These are phyloP conservation scores for Leishmania guyanensis DNA, from an alignment of 208 protist species.

Conservation along the genomic window DNA sequence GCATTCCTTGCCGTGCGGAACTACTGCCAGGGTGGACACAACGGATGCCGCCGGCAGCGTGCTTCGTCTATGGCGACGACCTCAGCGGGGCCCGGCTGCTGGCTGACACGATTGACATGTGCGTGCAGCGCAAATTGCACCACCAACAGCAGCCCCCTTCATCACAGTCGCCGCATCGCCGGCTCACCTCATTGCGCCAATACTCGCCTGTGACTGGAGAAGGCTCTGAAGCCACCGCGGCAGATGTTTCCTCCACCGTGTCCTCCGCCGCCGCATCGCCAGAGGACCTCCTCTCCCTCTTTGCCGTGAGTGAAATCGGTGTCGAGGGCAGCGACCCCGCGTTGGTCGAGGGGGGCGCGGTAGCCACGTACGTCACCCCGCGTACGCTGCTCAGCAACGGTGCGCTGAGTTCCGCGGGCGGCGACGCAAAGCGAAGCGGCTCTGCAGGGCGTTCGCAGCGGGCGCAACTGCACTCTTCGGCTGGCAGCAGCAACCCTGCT, in stretches of 20 bases:
- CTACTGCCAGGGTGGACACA: constrained; percentile 68
- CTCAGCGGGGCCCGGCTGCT: constrained; percentile 72
- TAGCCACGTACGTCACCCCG: constrained; percentile 33
- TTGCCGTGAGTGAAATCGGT: constrained; percentile 26
- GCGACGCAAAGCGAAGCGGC: constrained; percentile 12
- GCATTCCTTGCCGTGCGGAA: constrained; percentile 31
- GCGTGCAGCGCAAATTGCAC: constrained; percentile 20
- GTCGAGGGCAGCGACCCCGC: constrained; percentile 23
- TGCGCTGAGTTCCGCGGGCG: neutral
- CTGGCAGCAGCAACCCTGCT: neutral
- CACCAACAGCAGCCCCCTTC: constrained; percentile 10
- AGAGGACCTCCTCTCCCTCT: constrained; percentile 17
- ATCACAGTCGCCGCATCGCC: constrained; percentile 8
- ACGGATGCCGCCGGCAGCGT: constrained; percentile 71
- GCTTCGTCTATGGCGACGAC: constrained; percentile 82
- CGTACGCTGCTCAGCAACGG: constrained; percentile 19
- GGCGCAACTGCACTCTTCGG: constrained; percentile 8
- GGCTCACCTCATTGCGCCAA: neutral
- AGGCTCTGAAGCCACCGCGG: neutral
- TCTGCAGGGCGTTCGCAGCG: constrained; percentile 13
- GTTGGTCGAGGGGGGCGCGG: constrained; percentile 7
- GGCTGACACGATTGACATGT: constrained; percentile 44
- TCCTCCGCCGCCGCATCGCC: neutral
- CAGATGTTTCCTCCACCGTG: neutral
- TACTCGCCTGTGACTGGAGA: neutral